phyloP scores from a whole-genome alignment of 345 rosid genomes.

The Leavenworthia alabamica region DNA sequence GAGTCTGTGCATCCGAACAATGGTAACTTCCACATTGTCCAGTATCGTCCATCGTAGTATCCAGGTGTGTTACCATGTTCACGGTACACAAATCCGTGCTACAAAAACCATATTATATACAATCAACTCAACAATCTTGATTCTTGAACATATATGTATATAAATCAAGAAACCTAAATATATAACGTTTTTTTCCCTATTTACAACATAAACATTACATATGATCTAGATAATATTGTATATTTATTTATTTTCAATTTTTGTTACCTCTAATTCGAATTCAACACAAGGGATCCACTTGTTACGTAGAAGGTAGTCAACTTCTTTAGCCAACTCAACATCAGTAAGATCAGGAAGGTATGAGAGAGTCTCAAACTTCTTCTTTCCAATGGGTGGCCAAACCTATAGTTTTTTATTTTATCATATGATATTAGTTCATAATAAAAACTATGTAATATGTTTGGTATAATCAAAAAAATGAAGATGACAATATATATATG shows the following conservation, averaged over 20 bases:
- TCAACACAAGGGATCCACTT: slow-evolving; percentile 69
- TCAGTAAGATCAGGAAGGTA: slow-evolving; percentile 41
- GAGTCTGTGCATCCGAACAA: slow-evolving; percentile 49
- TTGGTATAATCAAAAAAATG: neutral
- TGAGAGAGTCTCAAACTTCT: slow-evolving; percentile 47
- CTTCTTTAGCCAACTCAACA: slow-evolving; percentile 31
- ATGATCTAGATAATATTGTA: too few relatives aligned
- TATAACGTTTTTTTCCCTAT: neutral
- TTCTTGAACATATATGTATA: neutral
- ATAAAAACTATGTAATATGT: neutral
- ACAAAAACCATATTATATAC: neutral
- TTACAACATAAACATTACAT: neutral
- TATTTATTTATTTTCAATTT: neutral
- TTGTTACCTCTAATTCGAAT: slow-evolving; percentile 43
- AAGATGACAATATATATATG: neutral
- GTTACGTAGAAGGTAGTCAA: slow-evolving; percentile 45
- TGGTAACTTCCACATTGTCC: slow-evolving; percentile 55
- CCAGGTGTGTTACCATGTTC: slow-evolving; percentile 32
- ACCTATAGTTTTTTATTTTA: slow-evolving; percentile 18
- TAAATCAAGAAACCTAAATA: neutral
- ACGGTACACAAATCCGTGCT: slow-evolving; percentile 38
- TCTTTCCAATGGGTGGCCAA: slow-evolving; percentile 42
- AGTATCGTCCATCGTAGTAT: slow-evolving; percentile 44
- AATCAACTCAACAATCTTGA: neutral
- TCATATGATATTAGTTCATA: neutral